Conservation (phyloP, 768 basidiomycete species). For the Serendipita sp. region DNA sequence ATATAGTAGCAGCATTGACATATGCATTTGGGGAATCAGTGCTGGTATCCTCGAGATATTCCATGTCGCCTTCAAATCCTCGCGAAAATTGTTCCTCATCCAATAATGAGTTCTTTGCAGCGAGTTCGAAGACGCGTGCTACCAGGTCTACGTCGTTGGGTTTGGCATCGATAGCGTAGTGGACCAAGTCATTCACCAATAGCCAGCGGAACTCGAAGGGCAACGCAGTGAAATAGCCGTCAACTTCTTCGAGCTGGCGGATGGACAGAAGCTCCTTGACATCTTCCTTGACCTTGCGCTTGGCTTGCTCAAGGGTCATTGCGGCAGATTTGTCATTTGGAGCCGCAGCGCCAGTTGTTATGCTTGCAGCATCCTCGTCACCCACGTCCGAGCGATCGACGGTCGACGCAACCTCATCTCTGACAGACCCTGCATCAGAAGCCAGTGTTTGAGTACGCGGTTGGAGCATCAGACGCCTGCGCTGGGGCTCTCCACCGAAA, state of each 20-base stretch:
- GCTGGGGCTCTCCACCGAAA: constrained; percentile 32
- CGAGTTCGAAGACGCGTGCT: constrained; percentile 53
- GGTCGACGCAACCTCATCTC: constrained; percentile 30
- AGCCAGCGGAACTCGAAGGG: constrained; percentile 44
- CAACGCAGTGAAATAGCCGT: constrained; percentile 66
- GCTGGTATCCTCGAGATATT: constrained; percentile 74
- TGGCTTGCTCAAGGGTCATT: constrained; percentile 53
- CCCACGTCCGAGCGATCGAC: constrained; percentile 30
- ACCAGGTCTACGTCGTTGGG: constrained; percentile 66
- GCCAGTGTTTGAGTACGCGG: constrained; percentile 65
- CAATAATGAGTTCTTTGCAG: constrained; percentile 43
- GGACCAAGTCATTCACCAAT: constrained; percentile 64
- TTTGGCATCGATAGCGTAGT: constrained; percentile 64
- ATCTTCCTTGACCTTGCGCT: constrained; percentile 67
- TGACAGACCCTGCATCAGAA: constrained; percentile 21
- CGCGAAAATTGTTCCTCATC: constrained; percentile 50
- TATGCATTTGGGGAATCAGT: constrained; percentile 85
- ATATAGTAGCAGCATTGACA: constrained; percentile 54
- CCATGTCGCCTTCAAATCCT: constrained; percentile 53
- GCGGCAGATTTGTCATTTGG: constrained; percentile 13
- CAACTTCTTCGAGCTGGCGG: constrained; percentile 75
- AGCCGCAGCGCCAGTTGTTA: constrained; percentile 14
- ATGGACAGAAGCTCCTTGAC: constrained; percentile 75
- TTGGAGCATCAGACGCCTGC: constrained; percentile 56
- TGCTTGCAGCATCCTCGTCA: constrained; percentile 19